Conservation (phyloP, 75 land plant species). For the Azolla pinnata region DNA sequence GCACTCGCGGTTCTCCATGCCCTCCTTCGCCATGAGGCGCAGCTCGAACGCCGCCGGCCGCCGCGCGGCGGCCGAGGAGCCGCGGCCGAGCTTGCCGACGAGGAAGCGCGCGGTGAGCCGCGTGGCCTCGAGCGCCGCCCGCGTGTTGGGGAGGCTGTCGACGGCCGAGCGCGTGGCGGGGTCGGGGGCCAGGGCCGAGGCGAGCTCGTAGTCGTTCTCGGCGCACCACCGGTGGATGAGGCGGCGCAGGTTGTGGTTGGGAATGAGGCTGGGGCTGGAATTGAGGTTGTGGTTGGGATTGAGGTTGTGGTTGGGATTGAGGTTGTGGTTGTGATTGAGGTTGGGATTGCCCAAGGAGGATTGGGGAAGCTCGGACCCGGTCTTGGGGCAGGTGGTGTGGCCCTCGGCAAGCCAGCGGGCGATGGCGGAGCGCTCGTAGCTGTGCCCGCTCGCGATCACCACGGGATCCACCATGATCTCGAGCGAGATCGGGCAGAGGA, state of each 20-base stretch:
- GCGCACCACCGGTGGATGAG: slow-evolving; percentile 79
- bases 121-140: slow-evolving; percentile 65
- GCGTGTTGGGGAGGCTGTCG: slow-evolving; percentile 17
- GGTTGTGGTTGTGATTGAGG: slow-evolving; percentile 61
- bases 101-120: slow-evolving; percentile 53
- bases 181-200: slow-evolving; percentile 11
- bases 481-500: slow-evolving; percentile 70
- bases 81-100: slow-evolving; percentile 46
- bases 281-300: too few species aligned
- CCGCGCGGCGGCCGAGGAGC: slow-evolving; percentile 27
- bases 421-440: slow-evolving; percentile 65
- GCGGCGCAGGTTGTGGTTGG: slow-evolving; percentile 63
- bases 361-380: slow-evolving; percentile 60
- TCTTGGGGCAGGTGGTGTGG: slow-evolving; percentile 70
- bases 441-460: slow-evolving; percentile 74
- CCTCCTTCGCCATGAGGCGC: slow-evolving; percentile 64
- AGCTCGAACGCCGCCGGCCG: slow-evolving; percentile 68
- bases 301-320: slow-evolving; percentile 55
- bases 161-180: slow-evolving; percentile 5
- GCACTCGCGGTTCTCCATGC: slow-evolving; percentile 59
- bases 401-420: slow-evolving; percentile 71
- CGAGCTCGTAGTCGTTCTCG: slow-evolving; percentile 38
- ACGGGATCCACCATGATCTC: slow-evolving; percentile 89
- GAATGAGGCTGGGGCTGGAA: slow-evolving; percentile 36
- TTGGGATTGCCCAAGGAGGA: slow-evolving; percentile 6